Evolutionary conservation across 139 green algal species (phyloP).

Genomic region (Nannochloris sp.): DNA sequence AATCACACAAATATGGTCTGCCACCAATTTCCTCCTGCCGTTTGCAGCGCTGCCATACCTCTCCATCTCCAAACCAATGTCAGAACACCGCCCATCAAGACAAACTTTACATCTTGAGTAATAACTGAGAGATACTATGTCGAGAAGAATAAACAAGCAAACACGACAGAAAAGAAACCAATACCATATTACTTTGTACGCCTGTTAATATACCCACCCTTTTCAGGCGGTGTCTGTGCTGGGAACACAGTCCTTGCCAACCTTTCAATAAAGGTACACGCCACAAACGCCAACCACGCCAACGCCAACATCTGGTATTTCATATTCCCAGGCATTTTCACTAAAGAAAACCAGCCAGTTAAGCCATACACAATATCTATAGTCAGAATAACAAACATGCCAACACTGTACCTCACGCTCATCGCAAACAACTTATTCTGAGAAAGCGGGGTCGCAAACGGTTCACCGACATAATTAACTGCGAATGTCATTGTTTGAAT

Average conservation of each 20-base stretch:
- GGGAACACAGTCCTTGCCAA: constrained; percentile 23
- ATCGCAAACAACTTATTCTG: constrained; percentile 20
- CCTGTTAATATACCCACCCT: constrained; percentile 11
- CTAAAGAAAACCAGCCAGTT: constrained; percentile 27
- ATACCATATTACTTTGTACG: no score
- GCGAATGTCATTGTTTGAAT: constrained; percentile 89
- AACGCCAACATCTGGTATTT: constrained; percentile 16
- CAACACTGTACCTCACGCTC: constrained; percentile 8
- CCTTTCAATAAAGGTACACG: constrained; percentile 15
- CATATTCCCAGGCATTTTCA: constrained; percentile 21
- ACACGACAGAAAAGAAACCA: no score
- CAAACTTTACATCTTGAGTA: no score
- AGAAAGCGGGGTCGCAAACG: constrained; percentile 80
- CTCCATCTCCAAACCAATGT: no score
- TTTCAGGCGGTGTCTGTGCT: constrained; percentile 15
- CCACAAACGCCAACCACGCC: neutral
- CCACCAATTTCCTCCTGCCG: no score
- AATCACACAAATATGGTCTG: no score
- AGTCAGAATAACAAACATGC: constrained; percentile 19
- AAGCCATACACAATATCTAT: constrained; percentile 25
- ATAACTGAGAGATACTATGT: no score
- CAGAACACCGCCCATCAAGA: no score
- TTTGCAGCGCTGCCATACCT: no score
- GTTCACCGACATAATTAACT: constrained; percentile 92
- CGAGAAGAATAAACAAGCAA: no score